phyloP scores from a whole-genome alignment of 192 early-diverging fungal genomes.

The Coemansia sp. region DNA sequence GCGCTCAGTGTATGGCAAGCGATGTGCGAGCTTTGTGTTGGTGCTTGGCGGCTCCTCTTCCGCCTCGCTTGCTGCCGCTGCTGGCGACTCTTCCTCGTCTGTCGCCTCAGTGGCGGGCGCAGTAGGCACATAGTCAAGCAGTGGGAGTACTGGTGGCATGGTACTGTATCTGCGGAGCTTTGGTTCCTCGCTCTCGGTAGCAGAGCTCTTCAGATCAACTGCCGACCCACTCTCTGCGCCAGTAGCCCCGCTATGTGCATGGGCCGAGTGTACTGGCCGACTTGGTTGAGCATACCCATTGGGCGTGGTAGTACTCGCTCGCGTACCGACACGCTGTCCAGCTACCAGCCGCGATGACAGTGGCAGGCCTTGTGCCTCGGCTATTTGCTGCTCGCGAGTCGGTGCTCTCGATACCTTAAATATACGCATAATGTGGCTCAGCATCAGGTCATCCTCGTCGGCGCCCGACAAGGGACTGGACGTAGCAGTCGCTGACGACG shows the following conservation, averaged over 20 bases:
- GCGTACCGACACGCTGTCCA: not conserved
- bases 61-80: not conserved
- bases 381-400: conserved; percentile 37
- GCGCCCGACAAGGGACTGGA: not conserved
- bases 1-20: conserved; percentile 48
- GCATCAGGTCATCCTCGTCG: conserved; percentile 22
- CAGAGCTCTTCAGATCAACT: not conserved
- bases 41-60: conserved; percentile 6
- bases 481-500: not conserved
- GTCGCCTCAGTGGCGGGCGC: not conserved
- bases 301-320: conserved; percentile 11
- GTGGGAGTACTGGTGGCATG: not conserved
- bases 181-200: not conserved
- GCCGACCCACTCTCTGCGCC: not conserved
- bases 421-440: conserved; percentile 38
- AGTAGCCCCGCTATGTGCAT: not conserved
- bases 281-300: not conserved
- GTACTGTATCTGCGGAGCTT: conserved; percentile 5
- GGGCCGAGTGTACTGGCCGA: conserved; percentile 6
- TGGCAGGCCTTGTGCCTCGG: conserved; percentile 52
- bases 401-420: conserved; percentile 41
- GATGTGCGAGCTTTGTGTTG: conserved; percentile 5
- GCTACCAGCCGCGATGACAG: conserved; percentile 36
- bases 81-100: not conserved
- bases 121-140: not conserved